Percentiles rank a stretch among this genome's conserved stretches.
Conservation (phyloP, 208 protist genomes). For the Trypanosoma caninum region DNA sequence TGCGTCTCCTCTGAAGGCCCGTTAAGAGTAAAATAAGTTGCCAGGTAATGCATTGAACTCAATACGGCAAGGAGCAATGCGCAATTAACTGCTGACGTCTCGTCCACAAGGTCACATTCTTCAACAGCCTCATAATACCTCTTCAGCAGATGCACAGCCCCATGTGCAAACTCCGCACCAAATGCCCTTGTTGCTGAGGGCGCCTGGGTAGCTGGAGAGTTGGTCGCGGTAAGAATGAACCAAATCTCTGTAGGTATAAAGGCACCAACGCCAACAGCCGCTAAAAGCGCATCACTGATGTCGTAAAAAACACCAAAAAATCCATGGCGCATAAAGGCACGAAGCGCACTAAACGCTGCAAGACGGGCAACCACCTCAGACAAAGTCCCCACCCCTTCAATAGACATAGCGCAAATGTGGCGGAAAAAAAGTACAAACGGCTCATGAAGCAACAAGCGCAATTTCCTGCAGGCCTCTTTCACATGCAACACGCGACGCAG, state of each 20-base stretch:
- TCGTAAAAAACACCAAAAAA: slow-evolving; percentile 29
- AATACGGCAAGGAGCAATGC: not conserved
- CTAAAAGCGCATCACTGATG: slow-evolving; percentile 34
- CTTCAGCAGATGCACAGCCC: not conserved
- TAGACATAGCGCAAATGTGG: slow-evolving; percentile 19
- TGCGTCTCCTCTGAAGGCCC: slow-evolving; percentile 5
- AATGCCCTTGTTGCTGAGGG: not conserved
- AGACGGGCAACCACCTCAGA: slow-evolving; percentile 19
- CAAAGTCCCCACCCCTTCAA: slow-evolving; percentile 10
- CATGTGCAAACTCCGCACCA: slow-evolving; percentile 11
- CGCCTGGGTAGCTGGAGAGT: not conserved
- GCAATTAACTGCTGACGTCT: not conserved
- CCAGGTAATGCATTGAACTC: slow-evolving; percentile 41
- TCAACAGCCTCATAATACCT: not conserved
- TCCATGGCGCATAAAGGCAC: slow-evolving; percentile 29
- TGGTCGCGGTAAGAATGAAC: slow-evolving; percentile 20
- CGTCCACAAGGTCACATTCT: not conserved
- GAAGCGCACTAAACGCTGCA: slow-evolving; percentile 34
- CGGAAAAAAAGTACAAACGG: slow-evolving; percentile 40
- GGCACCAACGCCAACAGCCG: slow-evolving; percentile 29
- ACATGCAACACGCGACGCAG: slow-evolving; percentile 33
- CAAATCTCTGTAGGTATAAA: slow-evolving; percentile 52
- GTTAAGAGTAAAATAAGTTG: slow-evolving; percentile 32
- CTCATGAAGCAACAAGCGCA: slow-evolving; percentile 27
- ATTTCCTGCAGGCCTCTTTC: slow-evolving; percentile 3